phyloP scores from a whole-genome alignment of 208 protist species.

The Trypanosoma melophagium region DNA sequence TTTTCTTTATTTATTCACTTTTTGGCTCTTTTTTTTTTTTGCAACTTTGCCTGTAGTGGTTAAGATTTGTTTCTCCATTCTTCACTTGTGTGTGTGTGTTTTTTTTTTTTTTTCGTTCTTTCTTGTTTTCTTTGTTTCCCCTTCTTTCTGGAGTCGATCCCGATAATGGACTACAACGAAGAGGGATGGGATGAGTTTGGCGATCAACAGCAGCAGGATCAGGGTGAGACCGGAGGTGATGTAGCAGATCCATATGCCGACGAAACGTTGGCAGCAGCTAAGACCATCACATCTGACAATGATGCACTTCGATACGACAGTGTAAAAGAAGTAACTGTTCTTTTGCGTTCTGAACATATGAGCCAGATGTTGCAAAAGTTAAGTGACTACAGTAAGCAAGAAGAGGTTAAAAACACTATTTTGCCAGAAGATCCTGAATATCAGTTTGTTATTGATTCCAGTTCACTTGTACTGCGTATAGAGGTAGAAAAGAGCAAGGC shows the following conservation, averaged over 20 bases:
- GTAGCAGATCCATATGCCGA: constrained; percentile 33
- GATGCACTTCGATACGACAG: constrained; percentile 80
- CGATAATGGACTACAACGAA: constrained; percentile 42
- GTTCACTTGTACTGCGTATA: constrained; percentile 79
- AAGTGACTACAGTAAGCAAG: constrained; percentile 70
- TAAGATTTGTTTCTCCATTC: constrained; percentile 1
- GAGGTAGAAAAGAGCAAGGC: constrained; percentile 89
- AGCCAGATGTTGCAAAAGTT: constrained; percentile 71
- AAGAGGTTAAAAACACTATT: constrained; percentile 76
- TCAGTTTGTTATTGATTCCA: constrained; percentile 89
- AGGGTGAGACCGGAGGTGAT: neutral
- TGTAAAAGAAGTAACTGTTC: constrained; percentile 77
- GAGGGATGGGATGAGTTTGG: constrained; percentile 64
- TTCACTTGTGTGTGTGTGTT: neutral
- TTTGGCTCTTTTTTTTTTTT: constrained; percentile 7
- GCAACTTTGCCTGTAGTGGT: too few relatives aligned
- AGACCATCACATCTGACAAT: constrained; percentile 52
- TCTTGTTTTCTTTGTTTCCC: constrained; percentile 7
- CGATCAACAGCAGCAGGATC: constrained; percentile 15
- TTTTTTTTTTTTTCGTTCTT: constrained; percentile 8
- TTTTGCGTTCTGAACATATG: constrained; percentile 78
- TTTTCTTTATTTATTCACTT: neutral
- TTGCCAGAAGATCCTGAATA: constrained; percentile 85
- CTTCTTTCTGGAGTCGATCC: constrained; percentile 6
- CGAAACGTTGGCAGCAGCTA: constrained; percentile 28